Base-by-base conservation (phyloP, 129 eudicot genomes). In the Flaveria bidentis region DNA sequence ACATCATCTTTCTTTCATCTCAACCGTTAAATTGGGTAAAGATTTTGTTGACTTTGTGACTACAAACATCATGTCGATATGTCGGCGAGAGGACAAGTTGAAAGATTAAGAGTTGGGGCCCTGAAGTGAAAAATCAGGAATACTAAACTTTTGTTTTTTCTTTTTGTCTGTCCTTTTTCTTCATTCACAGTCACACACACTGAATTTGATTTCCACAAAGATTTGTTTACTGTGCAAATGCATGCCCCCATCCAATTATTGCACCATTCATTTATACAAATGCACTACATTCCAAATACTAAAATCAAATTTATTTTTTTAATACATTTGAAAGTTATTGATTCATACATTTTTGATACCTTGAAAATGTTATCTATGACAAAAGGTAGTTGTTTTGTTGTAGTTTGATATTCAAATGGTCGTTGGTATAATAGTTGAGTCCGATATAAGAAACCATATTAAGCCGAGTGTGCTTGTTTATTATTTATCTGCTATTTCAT, bases 201-300 rank as follows among this genome's bases (percentile, higher is more conserved):
- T 22, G 68, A 72, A 72, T 72, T 50, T 72, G 78, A 72, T 80
- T 65, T 79, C 62, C 78, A 80, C 73, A 73, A 73, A 65, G 83
- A 80, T 80, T 71, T 80, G 42, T 72, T 64, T 72, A 64, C 83
- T 79, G 83, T 79, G 78, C 83, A 73, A 25, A 64, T 79, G 74
- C 83, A 80, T 80, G 78, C 61, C 83, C 74, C 74, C 68, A 64
- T 72, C 78, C 74, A 72, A 72, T 80, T 80, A 80, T 79, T 79
- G 78, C 65, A 30, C 65, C 67, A 71, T 78, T 78, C 9, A 36
- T 36, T 16, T 8, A 12, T 17, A 3, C 56, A 41, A 17, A 22
- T 28, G 28, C 33, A n/a, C 9, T 71, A 51, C 17, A 17, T 13
- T 28, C 50, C 50, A 45, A 45, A 8, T 45, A 45, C 50, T 45